phyloP scores from a whole-genome alignment of 345 rosid species.

The Mallotus nudiflorus region DNA sequence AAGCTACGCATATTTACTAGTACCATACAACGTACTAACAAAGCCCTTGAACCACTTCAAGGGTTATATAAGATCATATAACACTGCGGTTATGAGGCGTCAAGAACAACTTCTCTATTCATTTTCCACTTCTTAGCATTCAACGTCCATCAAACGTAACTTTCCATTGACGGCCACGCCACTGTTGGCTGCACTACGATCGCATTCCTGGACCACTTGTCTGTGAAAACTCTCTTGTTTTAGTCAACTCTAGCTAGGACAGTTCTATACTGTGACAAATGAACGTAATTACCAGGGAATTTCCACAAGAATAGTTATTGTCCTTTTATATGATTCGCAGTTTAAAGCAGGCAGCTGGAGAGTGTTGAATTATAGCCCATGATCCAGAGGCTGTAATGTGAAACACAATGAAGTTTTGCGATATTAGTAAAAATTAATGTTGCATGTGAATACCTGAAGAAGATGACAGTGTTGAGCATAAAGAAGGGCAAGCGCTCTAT shows the following conservation, averaged over 20 bases:
- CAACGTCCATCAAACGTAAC: neutral
- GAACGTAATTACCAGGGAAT: no score
- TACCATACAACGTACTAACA: neutral
- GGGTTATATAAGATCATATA: neutral
- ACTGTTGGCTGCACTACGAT: neutral
- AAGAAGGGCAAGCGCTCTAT: no score
- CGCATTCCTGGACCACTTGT: neutral
- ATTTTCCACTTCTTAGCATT: constrained; percentile 5
- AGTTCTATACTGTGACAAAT: neutral
- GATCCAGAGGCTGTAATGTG: no score
- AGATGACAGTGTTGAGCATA: neutral
- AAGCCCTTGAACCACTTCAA: neutral
- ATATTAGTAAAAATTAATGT: no score
- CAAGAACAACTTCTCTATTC: neutral
- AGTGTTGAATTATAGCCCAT: no score
- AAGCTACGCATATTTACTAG: neutral
- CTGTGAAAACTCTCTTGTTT: neutral
- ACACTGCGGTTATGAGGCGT: neutral
- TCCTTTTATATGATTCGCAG: no score
- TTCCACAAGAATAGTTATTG: no score
- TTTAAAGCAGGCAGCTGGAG: no score
- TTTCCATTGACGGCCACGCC: neutral
- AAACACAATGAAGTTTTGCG: no score
- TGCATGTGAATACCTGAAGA: neutral
- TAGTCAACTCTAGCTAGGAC: neutral